Conservation (phyloP, 1,139 yeast genomes). For the Sugiyamaella castrensis region DNA sequence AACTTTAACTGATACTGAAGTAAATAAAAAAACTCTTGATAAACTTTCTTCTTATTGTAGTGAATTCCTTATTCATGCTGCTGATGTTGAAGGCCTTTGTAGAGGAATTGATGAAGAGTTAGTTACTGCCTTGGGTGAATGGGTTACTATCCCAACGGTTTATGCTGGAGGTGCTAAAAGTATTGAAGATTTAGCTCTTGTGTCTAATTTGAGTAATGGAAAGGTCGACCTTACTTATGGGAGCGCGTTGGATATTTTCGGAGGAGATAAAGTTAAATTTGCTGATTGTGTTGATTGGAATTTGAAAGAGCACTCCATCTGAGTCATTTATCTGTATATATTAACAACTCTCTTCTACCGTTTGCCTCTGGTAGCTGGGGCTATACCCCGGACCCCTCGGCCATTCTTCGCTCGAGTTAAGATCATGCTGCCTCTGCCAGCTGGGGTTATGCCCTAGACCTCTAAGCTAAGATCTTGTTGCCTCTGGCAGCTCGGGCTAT, state of each 20-base stretch:
- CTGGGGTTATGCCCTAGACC: too few relatives aligned
- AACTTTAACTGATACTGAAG: slow-evolving; percentile 64
- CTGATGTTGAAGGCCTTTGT: slow-evolving; percentile 96
- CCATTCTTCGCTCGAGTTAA: too few relatives aligned
- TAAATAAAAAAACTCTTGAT: slow-evolving; percentile 53
- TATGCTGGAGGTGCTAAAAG: slow-evolving; percentile 97
- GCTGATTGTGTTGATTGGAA: slow-evolving; percentile 77
- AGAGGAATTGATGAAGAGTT: slow-evolving; percentile 82
- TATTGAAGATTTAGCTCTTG: slow-evolving; percentile 63
- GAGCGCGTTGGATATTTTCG: slow-evolving; percentile 89
- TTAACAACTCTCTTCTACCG: background rate
- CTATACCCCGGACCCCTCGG: too few relatives aligned
- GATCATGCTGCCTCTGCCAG: too few relatives aligned
- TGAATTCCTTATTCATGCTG: slow-evolving; percentile 93
- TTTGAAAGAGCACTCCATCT: too few relatives aligned
- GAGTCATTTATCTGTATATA: background rate
- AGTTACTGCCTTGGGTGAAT: slow-evolving; percentile 67
- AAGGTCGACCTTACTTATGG: slow-evolving; percentile 91
- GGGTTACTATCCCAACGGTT: slow-evolving; percentile 79
- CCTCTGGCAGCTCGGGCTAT: slow-evolving; percentile 6
- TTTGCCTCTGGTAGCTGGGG: too few relatives aligned
- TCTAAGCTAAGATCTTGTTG: background rate
- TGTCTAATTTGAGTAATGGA: slow-evolving; percentile 64
- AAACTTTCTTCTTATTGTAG: slow-evolving; percentile 63
- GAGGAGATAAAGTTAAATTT: slow-evolving; percentile 76